These are phyloP conservation scores for Hymenoscyphus salicellus DNA, from an alignment of 2,329 filamentous ascomycete genomes.

Conservation along the genomic window DNA sequence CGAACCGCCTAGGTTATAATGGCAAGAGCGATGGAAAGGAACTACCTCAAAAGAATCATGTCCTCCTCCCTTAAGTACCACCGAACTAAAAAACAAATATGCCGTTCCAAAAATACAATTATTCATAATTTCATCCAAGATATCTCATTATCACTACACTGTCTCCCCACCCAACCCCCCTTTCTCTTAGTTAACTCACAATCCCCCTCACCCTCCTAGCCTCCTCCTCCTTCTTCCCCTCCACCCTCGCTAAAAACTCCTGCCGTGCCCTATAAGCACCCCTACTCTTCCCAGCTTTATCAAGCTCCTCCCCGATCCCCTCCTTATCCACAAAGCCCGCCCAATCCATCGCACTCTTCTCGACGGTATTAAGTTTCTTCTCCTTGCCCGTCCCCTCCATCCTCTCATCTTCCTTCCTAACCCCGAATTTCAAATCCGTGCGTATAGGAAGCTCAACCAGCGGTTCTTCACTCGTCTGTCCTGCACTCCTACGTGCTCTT, in stretches of 20 bases:
- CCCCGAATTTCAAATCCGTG: conserved; percentile 57
- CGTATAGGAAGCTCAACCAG: no score
- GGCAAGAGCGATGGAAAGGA: no score
- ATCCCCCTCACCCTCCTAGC: conserved; percentile 49
- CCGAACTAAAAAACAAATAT: no score
- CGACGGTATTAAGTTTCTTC: conserved; percentile 68
- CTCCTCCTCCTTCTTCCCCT: conserved; percentile 60
- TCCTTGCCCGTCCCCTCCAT: conserved; percentile 47
- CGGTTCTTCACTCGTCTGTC: no score
- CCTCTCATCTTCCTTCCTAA: conserved; percentile 36
- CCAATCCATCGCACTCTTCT: conserved; percentile 73
- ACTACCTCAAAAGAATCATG: no score
- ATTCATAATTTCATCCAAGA: background rate
- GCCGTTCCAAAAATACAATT: background rate
- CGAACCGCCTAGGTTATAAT: no score
- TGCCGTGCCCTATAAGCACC: conserved; percentile 60
- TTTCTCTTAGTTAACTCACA: background rate
- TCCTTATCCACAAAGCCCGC: conserved; percentile 69
- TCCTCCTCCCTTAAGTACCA: no score
- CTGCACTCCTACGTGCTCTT: no score
- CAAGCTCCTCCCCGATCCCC: conserved; percentile 66
- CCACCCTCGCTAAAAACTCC: conserved; percentile 64
- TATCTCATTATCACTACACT: background rate
- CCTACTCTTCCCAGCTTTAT: conserved; percentile 63
- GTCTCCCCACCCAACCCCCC: background rate